Base-by-base conservation (phyloP, 768 basidiomycete species). In the Phlebiopsis flavidoalba region DNA sequence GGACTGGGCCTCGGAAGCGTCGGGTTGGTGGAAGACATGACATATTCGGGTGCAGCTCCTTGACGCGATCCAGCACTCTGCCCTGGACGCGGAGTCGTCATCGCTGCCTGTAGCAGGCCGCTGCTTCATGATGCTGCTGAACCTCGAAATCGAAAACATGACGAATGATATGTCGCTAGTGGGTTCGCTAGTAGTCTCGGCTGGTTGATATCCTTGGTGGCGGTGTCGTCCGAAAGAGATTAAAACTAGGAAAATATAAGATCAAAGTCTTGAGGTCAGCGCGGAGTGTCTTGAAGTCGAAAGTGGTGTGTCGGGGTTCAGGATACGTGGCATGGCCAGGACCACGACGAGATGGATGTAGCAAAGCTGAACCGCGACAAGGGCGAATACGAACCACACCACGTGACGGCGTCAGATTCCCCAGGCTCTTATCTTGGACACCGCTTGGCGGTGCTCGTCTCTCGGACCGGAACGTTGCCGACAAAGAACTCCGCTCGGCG, bases 71-170 rank as follows among this genome's bases (percentile, higher is more conserved):
- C 65, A 85, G 69, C 21, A 85, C 82, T 80, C 79, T 1, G 63
- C 33, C 43, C 19, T 43, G n/a, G 49, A 46, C 35, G 62, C 35
- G 43, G 50, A 60, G 51, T 69, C 69, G 54, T 65, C 58, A 53
- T 70, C 67, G 12, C 61, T 50, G 6, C 45, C 58, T 15, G 49
- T 69, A 43, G 60, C 63, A n/a, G 67, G 62, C 15, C 75, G 74
- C 59, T 72, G 70, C 68, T 81, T 87, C 63, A 87, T 76, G 56
- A 78, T 82, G 65, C 76, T 79, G 68, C 79, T 83, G 46, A 87
- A 67, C 71, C 82, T 87, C 5, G 85, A 80, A 85, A 85, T 87
- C 5, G 85, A 80, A 85, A 85, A 87, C 84, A 87, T 86, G 31
- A 17, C 40, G 40, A 17, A 43, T 43, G 11, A 43, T 12, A 43